phyloP scores from a whole-genome alignment of 768 basidiomycete genomes.

The Lactarius hengduanensis region DNA sequence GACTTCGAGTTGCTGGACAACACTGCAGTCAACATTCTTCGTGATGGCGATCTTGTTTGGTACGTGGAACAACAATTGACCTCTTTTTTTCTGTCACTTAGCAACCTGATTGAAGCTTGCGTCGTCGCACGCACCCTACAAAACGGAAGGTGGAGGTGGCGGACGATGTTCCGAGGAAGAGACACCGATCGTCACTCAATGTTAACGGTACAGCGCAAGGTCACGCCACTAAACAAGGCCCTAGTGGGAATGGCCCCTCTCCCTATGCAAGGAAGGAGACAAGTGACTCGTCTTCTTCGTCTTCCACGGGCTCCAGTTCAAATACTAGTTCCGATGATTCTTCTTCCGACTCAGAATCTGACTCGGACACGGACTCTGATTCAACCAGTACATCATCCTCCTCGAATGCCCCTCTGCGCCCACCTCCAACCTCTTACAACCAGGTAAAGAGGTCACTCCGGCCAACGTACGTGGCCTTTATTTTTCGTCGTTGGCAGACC shows the following conservation, averaged over 20 bases:
- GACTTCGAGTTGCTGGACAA: constrained; percentile 28
- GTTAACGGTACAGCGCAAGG: not conserved
- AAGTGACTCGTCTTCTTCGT: constrained; percentile 7
- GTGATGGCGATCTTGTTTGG: constrained; percentile 28
- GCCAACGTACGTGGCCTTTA: constrained; percentile 10
- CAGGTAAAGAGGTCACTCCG: not conserved
- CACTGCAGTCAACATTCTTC: constrained; percentile 19
- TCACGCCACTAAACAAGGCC: not conserved
- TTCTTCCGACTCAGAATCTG: constrained; percentile 31
- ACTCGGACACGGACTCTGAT: constrained; percentile 31
- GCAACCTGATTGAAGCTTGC: constrained; percentile 9
- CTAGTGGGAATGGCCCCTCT: not conserved
- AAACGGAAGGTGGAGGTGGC: constrained; percentile 16
- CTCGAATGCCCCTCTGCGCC: constrained; percentile 9
- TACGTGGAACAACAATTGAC: not conserved
- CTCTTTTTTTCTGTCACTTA: not conserved
- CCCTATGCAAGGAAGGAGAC: not conserved
- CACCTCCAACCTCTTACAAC: constrained; percentile 2
- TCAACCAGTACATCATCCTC: constrained; percentile 32
- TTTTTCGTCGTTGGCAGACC: not conserved
- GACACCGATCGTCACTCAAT: not conserved
- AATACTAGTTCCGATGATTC: constrained; percentile 26
- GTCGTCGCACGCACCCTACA: constrained; percentile 12
- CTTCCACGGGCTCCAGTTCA: constrained; percentile 11
- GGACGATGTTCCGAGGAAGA: constrained; percentile 14